Evolutionary conservation across 1,284 basidiomycete species (phyloP).

Genomic region (Ceratobasidium papillatum): DNA sequence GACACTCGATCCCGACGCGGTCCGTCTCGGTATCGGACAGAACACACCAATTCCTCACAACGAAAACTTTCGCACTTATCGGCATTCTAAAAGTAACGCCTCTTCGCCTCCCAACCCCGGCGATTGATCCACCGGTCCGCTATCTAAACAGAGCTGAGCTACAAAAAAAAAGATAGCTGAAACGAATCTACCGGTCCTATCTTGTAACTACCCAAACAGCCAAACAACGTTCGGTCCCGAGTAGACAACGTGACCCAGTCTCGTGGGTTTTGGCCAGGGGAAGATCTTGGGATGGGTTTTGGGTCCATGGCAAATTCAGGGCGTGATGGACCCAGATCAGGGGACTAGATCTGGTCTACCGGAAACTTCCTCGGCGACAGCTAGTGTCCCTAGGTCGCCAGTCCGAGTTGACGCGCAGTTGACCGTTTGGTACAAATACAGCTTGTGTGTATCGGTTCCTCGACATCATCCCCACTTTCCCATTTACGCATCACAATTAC

Average conservation of each 20-base stretch:
- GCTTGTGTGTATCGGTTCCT: neutral
- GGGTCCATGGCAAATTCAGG: neutral
- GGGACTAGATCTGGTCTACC: neutral
- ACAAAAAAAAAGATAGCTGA: neutral
- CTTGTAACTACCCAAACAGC: too few relatives aligned
- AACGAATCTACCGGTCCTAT: neutral
- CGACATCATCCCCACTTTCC: neutral
- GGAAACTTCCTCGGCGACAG: conserved; percentile 1
- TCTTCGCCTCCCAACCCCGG: neutral
- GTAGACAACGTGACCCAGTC: neutral
- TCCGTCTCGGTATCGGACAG: neutral
- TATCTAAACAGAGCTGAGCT: neutral
- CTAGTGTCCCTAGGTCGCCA: too few relatives aligned
- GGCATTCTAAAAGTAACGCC: neutral
- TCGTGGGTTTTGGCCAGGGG: neutral
- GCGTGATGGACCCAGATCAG: conserved; percentile 3
- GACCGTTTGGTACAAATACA: conserved; percentile 6
- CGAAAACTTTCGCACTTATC: too few relatives aligned
- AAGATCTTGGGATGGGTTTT: neutral
- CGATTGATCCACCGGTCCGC: neutral
- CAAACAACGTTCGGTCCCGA: neutral
- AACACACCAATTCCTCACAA: neutral
- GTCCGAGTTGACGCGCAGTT: too few relatives aligned
- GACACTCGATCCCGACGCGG: too few relatives aligned
- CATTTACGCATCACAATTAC: neutral